Evolutionary conservation across 108 stramenopile species (phyloP).

Genomic region (Skeletonema menzelii): DNA sequence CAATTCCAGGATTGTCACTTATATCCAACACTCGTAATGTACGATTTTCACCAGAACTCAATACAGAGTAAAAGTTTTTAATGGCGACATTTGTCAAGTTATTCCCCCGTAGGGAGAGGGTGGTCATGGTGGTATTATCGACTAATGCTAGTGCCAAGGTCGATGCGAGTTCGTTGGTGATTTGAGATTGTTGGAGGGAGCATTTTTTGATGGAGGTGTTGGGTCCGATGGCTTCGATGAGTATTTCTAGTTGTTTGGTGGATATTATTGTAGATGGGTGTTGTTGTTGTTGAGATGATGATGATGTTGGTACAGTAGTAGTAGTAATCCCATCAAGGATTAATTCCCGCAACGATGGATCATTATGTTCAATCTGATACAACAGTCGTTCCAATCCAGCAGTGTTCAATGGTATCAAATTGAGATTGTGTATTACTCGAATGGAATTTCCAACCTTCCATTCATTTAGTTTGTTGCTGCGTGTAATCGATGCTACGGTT

Average conservation of each 20-base stretch:
- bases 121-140: constrained; percentile 16
- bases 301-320: neutral
- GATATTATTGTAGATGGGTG: neutral
- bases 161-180: constrained; percentile 23
- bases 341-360: constrained; percentile 13
- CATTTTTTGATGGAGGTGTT: constrained; percentile 16
- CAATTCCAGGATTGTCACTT: constrained; percentile 14
- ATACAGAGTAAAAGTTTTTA: constrained; percentile 23
- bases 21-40: constrained; percentile 28
- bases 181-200: constrained; percentile 29
- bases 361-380: constrained; percentile 14
- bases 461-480: neutral
- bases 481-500: too few relatives aligned
- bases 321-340: constrained; percentile 29
- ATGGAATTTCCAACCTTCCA: constrained; percentile 26
- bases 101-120: constrained; percentile 23
- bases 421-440: constrained; percentile 6
- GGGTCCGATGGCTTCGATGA: constrained; percentile 17
- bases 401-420: constrained; percentile 9
- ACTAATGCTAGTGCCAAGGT: constrained; percentile 28
- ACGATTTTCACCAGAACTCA: constrained; percentile 4
- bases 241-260: constrained; percentile 2
- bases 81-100: constrained; percentile 4
- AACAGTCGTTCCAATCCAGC: neutral
- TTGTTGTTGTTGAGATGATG: too few relatives aligned